Base-by-base conservation (phyloP, 2,329 filamentous ascomycete species). In the Trichoderma sp. region DNA sequence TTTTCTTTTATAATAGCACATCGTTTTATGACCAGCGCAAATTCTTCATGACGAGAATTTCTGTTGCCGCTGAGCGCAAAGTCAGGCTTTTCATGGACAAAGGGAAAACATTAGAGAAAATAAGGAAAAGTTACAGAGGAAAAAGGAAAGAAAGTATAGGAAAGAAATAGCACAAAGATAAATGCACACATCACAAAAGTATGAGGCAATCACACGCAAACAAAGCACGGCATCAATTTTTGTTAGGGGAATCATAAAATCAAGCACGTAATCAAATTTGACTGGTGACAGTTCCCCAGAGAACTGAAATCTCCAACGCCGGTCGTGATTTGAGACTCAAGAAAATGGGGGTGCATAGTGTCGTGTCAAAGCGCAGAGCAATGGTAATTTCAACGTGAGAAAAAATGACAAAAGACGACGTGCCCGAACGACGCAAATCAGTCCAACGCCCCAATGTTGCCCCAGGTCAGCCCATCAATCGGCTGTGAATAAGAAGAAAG, bases 291-390 rank as follows among this genome's bases (percentile, higher is more conserved):
- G 82, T 81, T 81, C 81, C 82, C 82, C 83, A 76, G 78, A 78
- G 78, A 79, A 81, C 82, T 80, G 83, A 81, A 77, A 83, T 85
- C 83, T 84, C 82, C 83, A 85, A 85, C 83, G 83, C 83, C 83
- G 83, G 82, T 84, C 83, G 82, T 84, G 73, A 80, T 84, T 84
- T 82, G 77, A 80, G 78, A 81, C 79, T 79, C 77, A 79, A 80
- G 78, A 80, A 81, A 81, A 81, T 81, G 76, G 77, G 77, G 77
- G 78, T 79, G 78, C 78, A 76, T 80, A 76, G 77, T 79, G 80
- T 81, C 78, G 79, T 79, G 77, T 79, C 76, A 80, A 77, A 76
- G 75, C 75, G 71, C 79, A 82, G 81, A 83, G 81, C 81, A 83
- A 83, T 81, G 80, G 66, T 64, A 67, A 68, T 71, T 72, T 71